Base-by-base conservation (phyloP, 805 yeast genomes). In the Cyberlindnera bimundalis region DNA sequence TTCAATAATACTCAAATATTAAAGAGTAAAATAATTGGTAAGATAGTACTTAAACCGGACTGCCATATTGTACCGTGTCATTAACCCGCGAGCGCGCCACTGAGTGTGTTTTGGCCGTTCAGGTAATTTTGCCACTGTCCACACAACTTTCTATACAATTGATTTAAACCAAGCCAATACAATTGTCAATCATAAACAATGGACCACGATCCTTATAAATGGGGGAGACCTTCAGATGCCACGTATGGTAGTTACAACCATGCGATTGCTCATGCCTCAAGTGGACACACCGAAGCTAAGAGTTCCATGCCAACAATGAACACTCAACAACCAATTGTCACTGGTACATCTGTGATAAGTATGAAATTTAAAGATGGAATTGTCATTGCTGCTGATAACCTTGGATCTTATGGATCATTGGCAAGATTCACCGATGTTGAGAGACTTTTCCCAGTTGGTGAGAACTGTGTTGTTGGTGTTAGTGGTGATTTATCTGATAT, bases 401-500 rank as follows among this genome's bases (percentile, higher is more conserved):
- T 91, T 64, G 96, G 84, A 18, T 83, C 97, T 0, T 93, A 91
- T 61, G 99, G 99, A 0, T 88, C 97, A 2, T 71, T 93, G 49
- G 79, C 95, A 47, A 77, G 96, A 55, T 85, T 91, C 67, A 82
- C 76, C 46, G 80, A 90, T 62, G 74, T 86, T 45, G 95, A 91
- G 62, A 81, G 99, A 61, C 68, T 93, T 55, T 67, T 89, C 56
- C 77, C 77, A 43, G 95, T 91, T 21, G 99, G 98, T 14, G 65
- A 73, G 13, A 82, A 83, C 47, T 85, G 97, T 1, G 80, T 89
- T 37, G 96, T 93, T 35, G 99, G 98, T 35, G 69, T 90, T 25
- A 81, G 95, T 35, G 99, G 99, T 37, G 99, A 93, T 62, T 78
- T 93, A 33, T 83, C 95, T 34, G 99, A 93, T 66, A 74, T 91